These are phyloP conservation scores for Vicia faba DNA, from an alignment of 306 rosid genomes.

Conservation along the genomic window DNA sequence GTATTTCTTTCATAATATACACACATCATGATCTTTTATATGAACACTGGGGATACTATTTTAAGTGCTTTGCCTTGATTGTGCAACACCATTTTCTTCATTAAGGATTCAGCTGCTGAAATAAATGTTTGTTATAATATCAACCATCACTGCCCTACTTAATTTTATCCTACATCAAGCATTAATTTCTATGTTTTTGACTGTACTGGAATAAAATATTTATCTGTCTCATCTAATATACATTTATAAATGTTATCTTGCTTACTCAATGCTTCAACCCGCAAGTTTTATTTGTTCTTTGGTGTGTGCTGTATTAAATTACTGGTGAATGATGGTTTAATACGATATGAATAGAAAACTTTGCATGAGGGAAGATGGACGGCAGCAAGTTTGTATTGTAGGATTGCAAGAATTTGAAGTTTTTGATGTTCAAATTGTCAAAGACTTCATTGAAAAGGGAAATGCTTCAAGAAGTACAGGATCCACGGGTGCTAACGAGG, in stretches of 20 bases:
- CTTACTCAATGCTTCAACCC: conserved; percentile 25
- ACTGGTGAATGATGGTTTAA: conserved; percentile 28
- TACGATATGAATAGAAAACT: conserved; percentile 65
- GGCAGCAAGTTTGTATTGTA: conserved; percentile 98
- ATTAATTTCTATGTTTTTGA: conserved; percentile 19
- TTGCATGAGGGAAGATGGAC: conserved; percentile 98
- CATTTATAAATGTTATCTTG: conserved; percentile 15
- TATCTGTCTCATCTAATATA: conserved; percentile 26
- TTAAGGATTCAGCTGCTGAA: conserved; percentile 5
- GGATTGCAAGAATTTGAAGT: conserved; percentile 99
- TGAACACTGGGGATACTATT: conserved; percentile 19
- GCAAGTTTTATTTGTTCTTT: conserved; percentile 23
- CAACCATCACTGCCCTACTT: background rate
- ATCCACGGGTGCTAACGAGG: conserved; percentile 99
- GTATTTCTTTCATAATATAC: conserved; percentile 40
- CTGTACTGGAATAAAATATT: conserved; percentile 25
- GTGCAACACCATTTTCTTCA: background rate
- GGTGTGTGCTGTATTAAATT: background rate
- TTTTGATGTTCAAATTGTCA: conserved; percentile 89
- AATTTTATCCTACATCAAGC: conserved; percentile 21
- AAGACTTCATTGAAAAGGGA: conserved; percentile 92
- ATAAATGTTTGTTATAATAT: conserved; percentile 4
- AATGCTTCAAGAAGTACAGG: conserved; percentile 97
- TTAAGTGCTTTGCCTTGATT: conserved; percentile 26
- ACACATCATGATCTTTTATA: background rate